Percentiles rank a stretch among this genome's conserved stretches.
phyloP scores from a whole-genome alignment of 2,329 filamentous ascomycete species.

The Elsinoe australis region DNA sequence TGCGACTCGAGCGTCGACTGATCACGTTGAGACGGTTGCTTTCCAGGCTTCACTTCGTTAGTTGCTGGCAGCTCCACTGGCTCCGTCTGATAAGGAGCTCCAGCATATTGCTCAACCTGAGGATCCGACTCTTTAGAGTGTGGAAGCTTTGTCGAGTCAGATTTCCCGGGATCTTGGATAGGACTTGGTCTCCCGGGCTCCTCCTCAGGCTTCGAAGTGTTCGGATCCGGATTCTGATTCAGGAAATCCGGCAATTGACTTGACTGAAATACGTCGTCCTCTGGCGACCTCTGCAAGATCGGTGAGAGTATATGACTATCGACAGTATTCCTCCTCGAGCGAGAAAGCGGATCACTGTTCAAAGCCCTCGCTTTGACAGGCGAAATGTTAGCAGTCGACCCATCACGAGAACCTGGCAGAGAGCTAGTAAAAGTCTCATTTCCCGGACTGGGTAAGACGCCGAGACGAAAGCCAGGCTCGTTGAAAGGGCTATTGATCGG shows the following conservation, averaged over 20 bases:
- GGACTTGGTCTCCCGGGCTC: not conserved
- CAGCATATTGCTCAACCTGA: too few relatives aligned
- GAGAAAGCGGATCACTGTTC: not conserved
- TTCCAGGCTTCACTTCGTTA: too few relatives aligned
- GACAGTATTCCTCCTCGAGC: not conserved
- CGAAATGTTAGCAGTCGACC: conserved; percentile 12
- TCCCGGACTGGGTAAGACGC: conserved; percentile 20
- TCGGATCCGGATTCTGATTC: not conserved
- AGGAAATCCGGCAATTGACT: not conserved
- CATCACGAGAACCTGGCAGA: conserved; percentile 9
- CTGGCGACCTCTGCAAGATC: conserved; percentile 1
- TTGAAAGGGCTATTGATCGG: not conserved
- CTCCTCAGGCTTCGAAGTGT: not conserved
- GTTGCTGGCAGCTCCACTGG: not conserved
- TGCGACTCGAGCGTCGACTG: not conserved
- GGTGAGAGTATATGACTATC: conserved; percentile 5
- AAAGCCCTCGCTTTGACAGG: not conserved
- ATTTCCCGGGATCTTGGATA: too few relatives aligned
- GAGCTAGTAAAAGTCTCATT: conserved; percentile 11
- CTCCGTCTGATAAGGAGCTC: not conserved
- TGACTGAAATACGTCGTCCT: not conserved
- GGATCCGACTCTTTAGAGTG: too few relatives aligned
- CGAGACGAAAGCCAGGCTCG: conserved; percentile 16
- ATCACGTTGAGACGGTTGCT: not conserved
- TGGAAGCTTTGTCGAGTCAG: too few relatives aligned